A percentile compares a stretch with the other conserved stretches of the same genome.
Conservation (phyloP, 2,329 filamentous ascomycete genomes). For the Aureobasidium leucospermi region DNA sequence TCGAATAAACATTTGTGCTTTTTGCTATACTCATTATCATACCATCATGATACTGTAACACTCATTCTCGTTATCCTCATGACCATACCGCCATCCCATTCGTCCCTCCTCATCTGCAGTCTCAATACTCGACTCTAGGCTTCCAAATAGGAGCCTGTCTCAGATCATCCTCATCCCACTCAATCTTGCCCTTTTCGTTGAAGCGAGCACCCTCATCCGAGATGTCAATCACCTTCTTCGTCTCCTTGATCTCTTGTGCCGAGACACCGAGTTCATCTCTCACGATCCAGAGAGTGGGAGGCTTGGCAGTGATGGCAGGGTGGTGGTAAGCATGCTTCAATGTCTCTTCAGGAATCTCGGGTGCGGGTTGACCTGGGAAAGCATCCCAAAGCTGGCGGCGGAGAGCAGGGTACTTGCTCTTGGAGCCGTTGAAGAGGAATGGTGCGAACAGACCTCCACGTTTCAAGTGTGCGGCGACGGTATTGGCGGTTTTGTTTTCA, state of each 20-base stretch:
- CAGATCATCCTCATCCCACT: constrained; percentile 33
- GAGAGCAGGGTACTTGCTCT: neutral
- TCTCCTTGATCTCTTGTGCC: constrained; percentile 32
- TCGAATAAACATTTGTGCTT: too few relatives aligned
- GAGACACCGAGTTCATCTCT: constrained; percentile 37
- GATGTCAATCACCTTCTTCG: constrained; percentile 30
- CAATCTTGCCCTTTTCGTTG: constrained; percentile 38
- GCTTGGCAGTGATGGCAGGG: constrained; percentile 35
- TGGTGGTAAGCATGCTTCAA: constrained; percentile 37
- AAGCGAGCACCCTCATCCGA: constrained; percentile 40
- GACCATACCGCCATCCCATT: neutral
- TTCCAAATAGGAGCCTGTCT: constrained; percentile 34
- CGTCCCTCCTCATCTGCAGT: neutral
- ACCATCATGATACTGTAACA: neutral
- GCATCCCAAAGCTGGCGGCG: constrained; percentile 11
- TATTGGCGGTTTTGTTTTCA: constrained; percentile 10
- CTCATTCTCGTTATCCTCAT: neutral
- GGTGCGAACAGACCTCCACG: constrained; percentile 1
- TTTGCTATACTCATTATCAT: neutral
- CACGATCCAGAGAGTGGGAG: constrained; percentile 38
- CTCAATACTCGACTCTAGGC: constrained; percentile 16
- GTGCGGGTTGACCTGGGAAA: constrained; percentile 17
- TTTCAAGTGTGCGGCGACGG: neutral
- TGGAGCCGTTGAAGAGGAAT: constrained; percentile 13
- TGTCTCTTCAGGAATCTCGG: constrained; percentile 21